phyloP scores from a whole-genome alignment of 176 grass and related monocot species.

The Cenchrus fungigraminus region DNA sequence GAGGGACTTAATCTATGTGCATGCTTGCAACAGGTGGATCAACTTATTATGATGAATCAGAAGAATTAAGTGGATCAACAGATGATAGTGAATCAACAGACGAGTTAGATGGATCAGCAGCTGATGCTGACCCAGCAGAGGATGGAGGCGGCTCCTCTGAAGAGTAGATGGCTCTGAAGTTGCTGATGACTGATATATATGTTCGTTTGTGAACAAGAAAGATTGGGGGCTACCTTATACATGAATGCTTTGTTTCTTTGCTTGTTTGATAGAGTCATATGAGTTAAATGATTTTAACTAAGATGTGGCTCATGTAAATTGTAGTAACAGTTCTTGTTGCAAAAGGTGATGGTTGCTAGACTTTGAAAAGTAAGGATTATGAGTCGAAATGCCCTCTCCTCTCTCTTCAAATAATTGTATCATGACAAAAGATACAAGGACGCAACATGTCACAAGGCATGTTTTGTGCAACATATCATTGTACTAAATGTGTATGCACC shows the following conservation, averaged over 20 bases:
- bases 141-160: background rate
- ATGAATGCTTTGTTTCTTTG: no score
- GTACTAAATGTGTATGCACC: no score
- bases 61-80: background rate
- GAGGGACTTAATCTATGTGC: background rate
- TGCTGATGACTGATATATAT: background rate
- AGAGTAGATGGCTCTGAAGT: background rate
- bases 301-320: background rate
- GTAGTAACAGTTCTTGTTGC: background rate
- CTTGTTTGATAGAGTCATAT: no score
- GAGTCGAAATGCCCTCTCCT: no score
- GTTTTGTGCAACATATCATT: no score
- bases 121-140: background rate
- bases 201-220: no score
- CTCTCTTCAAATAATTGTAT: no score
- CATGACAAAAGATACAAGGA: no score
- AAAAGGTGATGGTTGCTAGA: no score
- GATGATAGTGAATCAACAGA: background rate
- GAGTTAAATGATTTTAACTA: background rate
- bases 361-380: no score
- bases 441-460: no score
- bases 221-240: background rate
- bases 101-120: background rate
- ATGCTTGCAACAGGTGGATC: slow-evolving; percentile 14
- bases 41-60: slow-evolving; percentile 10